phyloP scores from a whole-genome alignment of 2,329 filamentous ascomycete genomes.

The Aspergillus ibericus region DNA sequence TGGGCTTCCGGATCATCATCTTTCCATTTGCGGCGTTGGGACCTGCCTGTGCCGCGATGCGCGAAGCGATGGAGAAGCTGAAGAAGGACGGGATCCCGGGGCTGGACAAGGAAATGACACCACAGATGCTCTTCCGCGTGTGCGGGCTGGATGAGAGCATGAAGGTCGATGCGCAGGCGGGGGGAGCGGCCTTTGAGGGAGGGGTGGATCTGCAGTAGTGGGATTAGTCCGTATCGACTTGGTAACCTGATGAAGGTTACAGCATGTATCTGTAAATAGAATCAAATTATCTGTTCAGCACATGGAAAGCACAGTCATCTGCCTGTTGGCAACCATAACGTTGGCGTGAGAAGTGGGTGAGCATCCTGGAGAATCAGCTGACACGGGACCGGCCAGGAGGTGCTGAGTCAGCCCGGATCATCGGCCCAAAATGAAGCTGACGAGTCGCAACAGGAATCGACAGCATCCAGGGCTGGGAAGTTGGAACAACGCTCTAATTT shows the following conservation, averaged over 20 bases:
- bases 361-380: not conserved
- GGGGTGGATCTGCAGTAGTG: conserved; percentile 30
- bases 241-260: not conserved
- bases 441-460: conserved; percentile 9
- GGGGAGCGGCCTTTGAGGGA: conserved; percentile 35
- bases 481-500: not conserved
- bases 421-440: conserved; percentile 1
- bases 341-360: not conserved
- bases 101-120: conserved; percentile 31
- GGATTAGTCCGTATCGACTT: not conserved
- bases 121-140: conserved; percentile 45
- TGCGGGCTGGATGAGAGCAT: conserved; percentile 45
- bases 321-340: too few relatives aligned
- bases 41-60: conserved; percentile 40
- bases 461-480: not conserved
- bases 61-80: conserved; percentile 37
- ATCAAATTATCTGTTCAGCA: not conserved
- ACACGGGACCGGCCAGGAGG: not conserved
- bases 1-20: conserved; percentile 47
- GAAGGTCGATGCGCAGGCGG: conserved; percentile 42
- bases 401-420: not conserved
- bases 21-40: conserved; percentile 43
- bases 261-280: not conserved
- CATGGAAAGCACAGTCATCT: not conserved
- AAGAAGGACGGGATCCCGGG: conserved; percentile 37